Conservation (phyloP, 306 rosid genomes). For the Purshia tridentata region DNA sequence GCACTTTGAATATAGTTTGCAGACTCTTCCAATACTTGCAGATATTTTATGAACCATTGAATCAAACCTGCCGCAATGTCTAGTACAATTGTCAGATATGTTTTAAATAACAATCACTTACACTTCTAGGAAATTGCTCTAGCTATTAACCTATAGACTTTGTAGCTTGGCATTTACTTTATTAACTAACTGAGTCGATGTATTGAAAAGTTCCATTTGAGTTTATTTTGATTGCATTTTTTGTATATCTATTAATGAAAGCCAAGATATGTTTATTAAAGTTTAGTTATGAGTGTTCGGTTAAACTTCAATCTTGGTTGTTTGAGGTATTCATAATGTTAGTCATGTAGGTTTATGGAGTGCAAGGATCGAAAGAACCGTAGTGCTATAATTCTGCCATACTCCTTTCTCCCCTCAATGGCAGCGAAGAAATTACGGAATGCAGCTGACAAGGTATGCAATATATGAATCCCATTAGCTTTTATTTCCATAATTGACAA, state of each 20-base stretch:
- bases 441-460: slow-evolving; percentile 72
- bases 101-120: background rate
- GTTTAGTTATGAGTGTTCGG: background rate
- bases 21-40: background rate
- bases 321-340: slow-evolving; percentile 25
- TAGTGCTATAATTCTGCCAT: slow-evolving; percentile 65
- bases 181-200: background rate
- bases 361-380: slow-evolving; percentile 94
- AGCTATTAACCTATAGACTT: background rate
- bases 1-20: background rate
- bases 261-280: background rate
- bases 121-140: background rate
- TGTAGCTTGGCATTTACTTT: too few species aligned
- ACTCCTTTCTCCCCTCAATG: slow-evolving; percentile 80
- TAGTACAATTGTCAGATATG: background rate
- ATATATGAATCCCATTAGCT: slow-evolving; percentile 19
- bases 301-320: slow-evolving; percentile 8
- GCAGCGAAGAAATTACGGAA: slow-evolving; percentile 67
- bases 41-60: background rate
- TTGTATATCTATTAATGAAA: background rate
- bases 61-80: background rate
- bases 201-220: background rate
- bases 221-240: background rate
- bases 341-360: slow-evolving; percentile 81
- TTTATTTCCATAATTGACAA: background rate